phyloP scores from a whole-genome alignment of 192 early-diverging fungal genomes.

The Umbelopsis isabellina region DNA sequence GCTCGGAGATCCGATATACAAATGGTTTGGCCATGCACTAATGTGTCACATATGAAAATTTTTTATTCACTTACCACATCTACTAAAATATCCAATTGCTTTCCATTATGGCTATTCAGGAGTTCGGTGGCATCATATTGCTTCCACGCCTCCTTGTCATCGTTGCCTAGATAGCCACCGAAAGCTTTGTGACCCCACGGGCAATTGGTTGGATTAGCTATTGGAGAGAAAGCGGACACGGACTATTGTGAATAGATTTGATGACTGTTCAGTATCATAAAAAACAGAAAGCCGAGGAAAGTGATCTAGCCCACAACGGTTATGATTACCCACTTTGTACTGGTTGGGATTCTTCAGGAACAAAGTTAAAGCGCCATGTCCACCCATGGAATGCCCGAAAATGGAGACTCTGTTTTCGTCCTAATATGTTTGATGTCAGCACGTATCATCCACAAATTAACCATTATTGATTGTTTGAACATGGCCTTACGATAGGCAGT shows the following conservation, averaged over 20 bases:
- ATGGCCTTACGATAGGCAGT: constrained; percentile 62
- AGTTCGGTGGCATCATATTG: constrained; percentile 79
- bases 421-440: constrained; percentile 22
- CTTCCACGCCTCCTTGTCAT: constrained; percentile 59
- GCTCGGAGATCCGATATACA: constrained; percentile 3
- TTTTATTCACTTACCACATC: constrained; percentile 38
- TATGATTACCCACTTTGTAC: constrained; percentile 52
- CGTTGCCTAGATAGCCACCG: constrained; percentile 69
- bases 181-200: constrained; percentile 86
- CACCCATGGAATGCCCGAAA: constrained; percentile 83
- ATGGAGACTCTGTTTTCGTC: constrained; percentile 63
- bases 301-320: neutral
- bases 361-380: constrained; percentile 85
- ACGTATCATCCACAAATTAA: neutral
- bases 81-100: constrained; percentile 43
- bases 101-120: constrained; percentile 50
- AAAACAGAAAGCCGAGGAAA: neutral
- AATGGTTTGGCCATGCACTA: neutral
- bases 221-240: constrained; percentile 84
- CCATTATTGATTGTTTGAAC: neutral
- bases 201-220: constrained; percentile 71
- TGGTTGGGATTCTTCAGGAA: constrained; percentile 72
- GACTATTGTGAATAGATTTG: constrained; percentile 30
- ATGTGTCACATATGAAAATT: neutral
- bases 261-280: neutral